Percentiles rank a stretch among this genome's conserved stretches.
Conservation (phyloP, 495 filamentous ascomycete genomes). For the Cercophora samala region DNA sequence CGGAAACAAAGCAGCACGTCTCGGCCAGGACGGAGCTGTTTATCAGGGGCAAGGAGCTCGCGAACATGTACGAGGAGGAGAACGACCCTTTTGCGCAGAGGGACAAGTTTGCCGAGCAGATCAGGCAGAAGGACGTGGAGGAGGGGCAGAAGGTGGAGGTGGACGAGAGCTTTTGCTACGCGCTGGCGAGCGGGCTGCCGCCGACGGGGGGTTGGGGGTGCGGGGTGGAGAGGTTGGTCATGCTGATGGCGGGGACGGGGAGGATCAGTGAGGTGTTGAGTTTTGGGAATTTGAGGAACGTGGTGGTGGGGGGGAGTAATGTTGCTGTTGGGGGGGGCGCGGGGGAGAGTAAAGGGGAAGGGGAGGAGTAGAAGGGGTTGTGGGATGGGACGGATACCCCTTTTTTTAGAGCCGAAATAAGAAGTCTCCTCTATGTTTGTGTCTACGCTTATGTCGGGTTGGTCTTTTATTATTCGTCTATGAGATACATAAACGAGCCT, state of each 20-base stretch:
- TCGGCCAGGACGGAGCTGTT: conserved; percentile 88
- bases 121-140: conserved; percentile 25
- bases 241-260: conserved; percentile 75
- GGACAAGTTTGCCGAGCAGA: conserved; percentile 66
- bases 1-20: conserved; percentile 57
- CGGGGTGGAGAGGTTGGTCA: conserved; percentile 82
- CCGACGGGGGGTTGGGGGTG: conserved; percentile 96
- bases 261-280: conserved; percentile 79
- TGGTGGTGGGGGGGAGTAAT: conserved; percentile 34
- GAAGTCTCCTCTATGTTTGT: too few relatives aligned
- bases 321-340: background rate
- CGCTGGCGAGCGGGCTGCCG: conserved; percentile 82
- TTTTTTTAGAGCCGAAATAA: background rate
- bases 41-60: conserved; percentile 71
- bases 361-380: background rate
- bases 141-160: conserved; percentile 36
- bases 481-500: too few relatives aligned
- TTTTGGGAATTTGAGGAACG: conserved; percentile 82
- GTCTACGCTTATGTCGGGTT: too few relatives aligned
- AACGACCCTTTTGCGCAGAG: conserved; percentile 87
- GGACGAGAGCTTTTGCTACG: conserved; percentile 81
- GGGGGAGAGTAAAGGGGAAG: background rate
- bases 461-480: too few relatives aligned
- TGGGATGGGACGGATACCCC: background rate
- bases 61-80: conserved; percentile 98